Conservation (phyloP, 176 grass and related monocot genomes). For the Oryza longistaminata region DNA sequence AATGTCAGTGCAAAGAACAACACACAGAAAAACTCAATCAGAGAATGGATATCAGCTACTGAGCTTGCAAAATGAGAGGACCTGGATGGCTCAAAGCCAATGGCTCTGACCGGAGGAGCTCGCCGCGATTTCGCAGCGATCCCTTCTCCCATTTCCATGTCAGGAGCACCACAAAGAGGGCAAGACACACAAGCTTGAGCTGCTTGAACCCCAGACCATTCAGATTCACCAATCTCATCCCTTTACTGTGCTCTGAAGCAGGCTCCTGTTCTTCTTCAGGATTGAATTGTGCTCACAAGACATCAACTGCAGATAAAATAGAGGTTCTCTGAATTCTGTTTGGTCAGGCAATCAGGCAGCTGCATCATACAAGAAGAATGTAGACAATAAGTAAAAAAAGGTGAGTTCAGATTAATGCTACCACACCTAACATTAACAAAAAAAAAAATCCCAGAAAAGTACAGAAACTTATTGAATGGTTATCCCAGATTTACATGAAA, state of each 20-base stretch:
- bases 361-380: not conserved
- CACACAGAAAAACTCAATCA: not conserved
- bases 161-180: slow-evolving; percentile 42
- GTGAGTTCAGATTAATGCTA: slow-evolving; percentile 11
- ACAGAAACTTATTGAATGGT: not conserved
- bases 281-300: not conserved
- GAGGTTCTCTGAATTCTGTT: not conserved
- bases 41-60: not conserved
- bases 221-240: slow-evolving; percentile 52
- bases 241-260: not conserved
- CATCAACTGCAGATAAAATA: not conserved
- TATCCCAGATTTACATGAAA: not conserved
- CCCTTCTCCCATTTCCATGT: slow-evolving; percentile 71
- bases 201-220: slow-evolving; percentile 62
- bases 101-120: slow-evolving; percentile 38
- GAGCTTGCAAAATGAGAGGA: slow-evolving; percentile 14
- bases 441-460: not conserved
- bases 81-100: slow-evolving; percentile 52
- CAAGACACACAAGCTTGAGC: slow-evolving; percentile 43
- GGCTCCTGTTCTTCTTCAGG: not conserved
- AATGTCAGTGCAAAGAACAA: slow-evolving; percentile 1
- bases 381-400: not conserved
- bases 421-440: not conserved
- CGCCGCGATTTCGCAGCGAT: slow-evolving; percentile 16
- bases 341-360: not conserved